Percentiles rank a stretch among this genome's conserved stretches.
phyloP scores from a whole-genome alignment of 805 yeast species.

The Schwanniomyces yamadae region DNA sequence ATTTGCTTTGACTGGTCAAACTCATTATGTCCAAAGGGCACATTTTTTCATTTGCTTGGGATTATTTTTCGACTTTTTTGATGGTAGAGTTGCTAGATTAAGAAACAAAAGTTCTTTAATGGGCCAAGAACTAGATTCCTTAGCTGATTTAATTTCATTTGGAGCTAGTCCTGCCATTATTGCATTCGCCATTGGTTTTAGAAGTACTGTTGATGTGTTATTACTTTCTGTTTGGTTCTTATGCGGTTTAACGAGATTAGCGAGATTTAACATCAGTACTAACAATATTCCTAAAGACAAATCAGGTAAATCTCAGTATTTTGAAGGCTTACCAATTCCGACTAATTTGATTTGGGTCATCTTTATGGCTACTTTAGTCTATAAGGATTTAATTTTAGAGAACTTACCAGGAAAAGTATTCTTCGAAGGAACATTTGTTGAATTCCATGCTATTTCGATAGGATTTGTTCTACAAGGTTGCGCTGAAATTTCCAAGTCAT shows the following conservation, averaged over 20 bases:
- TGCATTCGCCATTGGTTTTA: slow-evolving; percentile 89
- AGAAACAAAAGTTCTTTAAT: slow-evolving; percentile 87
- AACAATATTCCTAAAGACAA: slow-evolving; percentile 88
- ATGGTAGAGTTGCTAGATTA: slow-evolving; percentile 94
- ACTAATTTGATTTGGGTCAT: slow-evolving; percentile 74
- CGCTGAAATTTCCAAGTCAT: slow-evolving; percentile 85
- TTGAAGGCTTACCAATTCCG: slow-evolving; percentile 97
- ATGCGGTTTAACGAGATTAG: slow-evolving; percentile 91
- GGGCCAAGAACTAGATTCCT: slow-evolving; percentile 97
- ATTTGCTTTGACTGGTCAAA: slow-evolving; percentile 66
- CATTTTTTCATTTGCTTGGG: slow-evolving; percentile 89
- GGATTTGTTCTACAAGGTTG: slow-evolving; percentile 80
- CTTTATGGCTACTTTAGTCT: slow-evolving; percentile 68
- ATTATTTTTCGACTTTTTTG: slow-evolving; percentile 91
- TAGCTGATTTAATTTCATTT: slow-evolving; percentile 92
- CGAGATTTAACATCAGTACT: slow-evolving; percentile 93
- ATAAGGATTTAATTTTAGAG: slow-evolving; percentile 46
- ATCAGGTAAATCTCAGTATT: slow-evolving; percentile 82
- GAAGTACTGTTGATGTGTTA: slow-evolving; percentile 76
- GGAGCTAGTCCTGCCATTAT: slow-evolving; percentile 94
- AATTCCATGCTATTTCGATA: slow-evolving; percentile 69
- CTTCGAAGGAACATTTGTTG: slow-evolving; percentile 56
- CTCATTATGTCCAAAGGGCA: slow-evolving; percentile 80
- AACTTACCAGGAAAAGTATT: slow-evolving; percentile 65
- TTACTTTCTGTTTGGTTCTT: slow-evolving; percentile 80